A percentile compares a stretch with the other conserved stretches of the same genome.
Evolutionary conservation across 2,329 filamentous ascomycete genomes (phyloP).

Genomic region (Orbilia quercus): DNA sequence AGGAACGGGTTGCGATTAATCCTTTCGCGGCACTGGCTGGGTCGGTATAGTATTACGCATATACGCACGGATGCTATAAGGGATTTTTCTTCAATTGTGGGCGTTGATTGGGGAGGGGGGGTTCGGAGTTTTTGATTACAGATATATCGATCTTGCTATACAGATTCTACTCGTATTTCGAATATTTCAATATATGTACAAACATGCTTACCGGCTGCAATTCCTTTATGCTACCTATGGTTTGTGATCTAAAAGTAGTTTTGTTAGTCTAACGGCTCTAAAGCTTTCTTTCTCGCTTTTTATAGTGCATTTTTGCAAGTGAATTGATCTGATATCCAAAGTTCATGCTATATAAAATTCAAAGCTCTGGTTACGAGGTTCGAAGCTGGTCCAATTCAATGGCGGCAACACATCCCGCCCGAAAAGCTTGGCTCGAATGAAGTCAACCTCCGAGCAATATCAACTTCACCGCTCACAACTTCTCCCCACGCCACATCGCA

Average conservation of each 20-base stretch:
- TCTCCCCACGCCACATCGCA: background rate
- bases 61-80: background rate
- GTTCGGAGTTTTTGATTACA: slow-evolving; percentile 2
- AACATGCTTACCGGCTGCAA: too few relatives aligned
- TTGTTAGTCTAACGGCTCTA: too few relatives aligned
- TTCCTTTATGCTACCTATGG: too few relatives aligned
- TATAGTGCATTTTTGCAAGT: too few relatives aligned
- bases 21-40: slow-evolving; percentile 47
- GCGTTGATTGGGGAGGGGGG: background rate
- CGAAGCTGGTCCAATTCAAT: background rate
- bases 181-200: too few relatives aligned
- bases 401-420: slow-evolving; percentile 1
- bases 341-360: too few relatives aligned
- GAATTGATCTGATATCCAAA: too few relatives aligned
- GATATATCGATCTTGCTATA: too few relatives aligned
- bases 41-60: slow-evolving; percentile 18
- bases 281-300: too few relatives aligned
- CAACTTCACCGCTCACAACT: background rate
- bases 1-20: slow-evolving; percentile 12
- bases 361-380: too few relatives aligned
- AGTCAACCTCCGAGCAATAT: slow-evolving; percentile 2
- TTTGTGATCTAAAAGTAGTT: too few relatives aligned
- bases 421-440: slow-evolving; percentile 2
- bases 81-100: background rate
- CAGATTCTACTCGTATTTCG: too few relatives aligned